Conservation (phyloP, 78 protist genomes). For the Dictyostelium firmibasis region DNA sequence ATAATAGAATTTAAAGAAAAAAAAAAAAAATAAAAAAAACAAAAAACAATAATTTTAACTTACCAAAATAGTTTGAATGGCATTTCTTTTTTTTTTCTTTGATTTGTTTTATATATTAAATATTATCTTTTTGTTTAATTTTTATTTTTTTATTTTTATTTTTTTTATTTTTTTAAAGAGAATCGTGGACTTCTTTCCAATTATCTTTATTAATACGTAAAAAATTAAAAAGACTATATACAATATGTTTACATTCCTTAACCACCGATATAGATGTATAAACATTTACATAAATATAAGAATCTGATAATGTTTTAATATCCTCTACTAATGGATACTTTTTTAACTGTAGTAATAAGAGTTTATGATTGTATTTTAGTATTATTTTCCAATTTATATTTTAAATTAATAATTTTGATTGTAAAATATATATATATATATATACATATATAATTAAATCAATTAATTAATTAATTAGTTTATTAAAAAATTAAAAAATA, state of each 20-base stretch:
- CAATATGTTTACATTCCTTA: not conserved
- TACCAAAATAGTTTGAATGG: not conserved
- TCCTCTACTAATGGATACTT: not conserved
- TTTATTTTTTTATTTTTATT: not conserved
- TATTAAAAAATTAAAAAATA: not conserved
- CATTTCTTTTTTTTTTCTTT: too few species aligned
- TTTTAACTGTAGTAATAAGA: not conserved
- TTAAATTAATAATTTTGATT: too few species aligned
- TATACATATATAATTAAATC: too few species aligned
- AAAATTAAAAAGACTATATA: not conserved
- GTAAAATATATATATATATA: too few species aligned
- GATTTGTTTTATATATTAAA: too few species aligned
- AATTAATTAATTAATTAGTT: not conserved
- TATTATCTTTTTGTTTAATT: not conserved
- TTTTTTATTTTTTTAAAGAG: not conserved
- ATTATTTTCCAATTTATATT: too few species aligned
- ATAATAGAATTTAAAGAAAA: too few species aligned
- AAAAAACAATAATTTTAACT: too few species aligned
- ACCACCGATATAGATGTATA: not conserved
- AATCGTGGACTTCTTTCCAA: not conserved
- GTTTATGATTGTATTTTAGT: not conserved
- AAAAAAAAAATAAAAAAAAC: too few species aligned
- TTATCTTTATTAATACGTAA: not conserved
- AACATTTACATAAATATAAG: not conserved
- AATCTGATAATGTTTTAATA: not conserved